Evolutionary conservation across 805 yeast species (phyloP), one percentile per base, ranked within the genome.

Genomic region (Yamadazyma sp.): DNA sequence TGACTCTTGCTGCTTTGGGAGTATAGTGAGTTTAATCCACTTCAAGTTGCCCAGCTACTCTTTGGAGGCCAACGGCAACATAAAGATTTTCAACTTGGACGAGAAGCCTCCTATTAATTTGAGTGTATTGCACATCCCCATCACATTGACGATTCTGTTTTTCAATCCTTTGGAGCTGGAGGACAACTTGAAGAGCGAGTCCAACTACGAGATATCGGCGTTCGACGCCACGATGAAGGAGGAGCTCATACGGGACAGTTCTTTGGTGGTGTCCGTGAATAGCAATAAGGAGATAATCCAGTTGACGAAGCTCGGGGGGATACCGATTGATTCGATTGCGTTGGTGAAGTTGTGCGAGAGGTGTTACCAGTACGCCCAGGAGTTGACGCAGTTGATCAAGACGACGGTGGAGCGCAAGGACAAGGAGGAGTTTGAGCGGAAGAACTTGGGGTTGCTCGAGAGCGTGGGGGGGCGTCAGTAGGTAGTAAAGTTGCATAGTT

Each of bases 221-320:
- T 67, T 85, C 19, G 99, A 91, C 61, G 84, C 96, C 1, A 78
- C 80, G 11, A 63, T 78, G 32, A 73, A 78, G 34, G 99, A 91
- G 60, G 96, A 90, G 54, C 59, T 71, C 12, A 60, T 88, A 14
- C 71, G 91, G 43, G 82, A 80, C 31, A 95, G 97, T 16, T 75
- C 78, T 2, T 69, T 91, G 61, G 86, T 95, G 1, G 78, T 93
- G 21, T 88, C 99, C 0, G 62, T 90, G 40, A 93, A 93, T 58
- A 87, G 84, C 49, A 91, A 91, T 55, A 76, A 91, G 48, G 99
- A 93, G 53, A 68, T 93, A 6, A 90, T 95, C 33, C 99, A 93
- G 57, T 71, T 93, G 19, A 74, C 84, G 28, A 93, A 91, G 54
- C 85, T 89, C 21, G 99, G 98, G 35, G 97, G 96, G 0, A 65